Conservation (phyloP, 2,329 filamentous ascomycete genomes). For the Colletotrichum simmondsii region DNA sequence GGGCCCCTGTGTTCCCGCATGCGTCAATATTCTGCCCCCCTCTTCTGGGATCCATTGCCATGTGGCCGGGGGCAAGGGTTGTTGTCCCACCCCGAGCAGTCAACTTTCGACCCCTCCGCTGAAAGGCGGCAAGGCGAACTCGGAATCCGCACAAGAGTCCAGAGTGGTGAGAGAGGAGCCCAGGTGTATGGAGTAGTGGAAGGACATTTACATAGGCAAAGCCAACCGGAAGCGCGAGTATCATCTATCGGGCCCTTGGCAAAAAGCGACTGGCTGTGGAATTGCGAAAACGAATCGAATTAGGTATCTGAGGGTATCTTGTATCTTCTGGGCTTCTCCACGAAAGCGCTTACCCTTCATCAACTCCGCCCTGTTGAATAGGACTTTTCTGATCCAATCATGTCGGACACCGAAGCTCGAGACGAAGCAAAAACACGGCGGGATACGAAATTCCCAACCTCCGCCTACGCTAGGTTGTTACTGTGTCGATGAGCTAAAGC, state of each 20-base stretch:
- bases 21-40: conserved; percentile 17
- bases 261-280: neutral
- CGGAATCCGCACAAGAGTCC: neutral
- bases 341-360: conserved; percentile 2
- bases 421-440: neutral
- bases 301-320: neutral
- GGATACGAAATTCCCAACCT: conserved; percentile 18
- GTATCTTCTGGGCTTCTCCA: neutral
- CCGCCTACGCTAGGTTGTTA: neutral
- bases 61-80: conserved; percentile 9
- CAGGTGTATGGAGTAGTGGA: too few relatives aligned
- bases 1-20: conserved; percentile 21
- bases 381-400: neutral
- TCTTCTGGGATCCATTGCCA: conserved; percentile 5
- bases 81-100: neutral
- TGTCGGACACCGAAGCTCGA: neutral
- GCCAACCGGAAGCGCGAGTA: neutral
- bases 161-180: too few relatives aligned
- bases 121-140: neutral
- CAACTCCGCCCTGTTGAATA: neutral
- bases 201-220: neutral
- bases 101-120: neutral
- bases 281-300: neutral
- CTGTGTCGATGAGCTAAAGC: neutral
- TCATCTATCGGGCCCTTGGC: neutral